Conservation (phyloP, 306 rosid genomes). For the Hippophae tibetana region DNA sequence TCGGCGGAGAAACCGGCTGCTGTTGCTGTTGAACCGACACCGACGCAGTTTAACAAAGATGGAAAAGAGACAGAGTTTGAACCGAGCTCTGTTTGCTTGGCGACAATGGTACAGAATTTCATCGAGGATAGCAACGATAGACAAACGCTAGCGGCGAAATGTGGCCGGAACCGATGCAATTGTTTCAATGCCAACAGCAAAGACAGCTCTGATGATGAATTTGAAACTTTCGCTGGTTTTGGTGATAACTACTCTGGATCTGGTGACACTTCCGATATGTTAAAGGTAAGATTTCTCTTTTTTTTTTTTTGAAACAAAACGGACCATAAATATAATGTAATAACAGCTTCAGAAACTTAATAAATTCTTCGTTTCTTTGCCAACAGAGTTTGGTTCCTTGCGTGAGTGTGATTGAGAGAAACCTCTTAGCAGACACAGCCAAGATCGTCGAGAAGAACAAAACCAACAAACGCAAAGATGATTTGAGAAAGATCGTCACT, state of each 20-base stretch:
- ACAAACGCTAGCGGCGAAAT: constrained; percentile 37
- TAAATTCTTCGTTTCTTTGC: not conserved
- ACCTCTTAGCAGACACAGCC: constrained; percentile 83
- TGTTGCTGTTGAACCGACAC: constrained; percentile 14
- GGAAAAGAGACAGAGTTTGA: constrained; percentile 47
- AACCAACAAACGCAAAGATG: constrained; percentile 55
- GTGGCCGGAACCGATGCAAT: constrained; percentile 78
- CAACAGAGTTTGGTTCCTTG: constrained; percentile 62
- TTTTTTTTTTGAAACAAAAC: constrained; percentile 14
- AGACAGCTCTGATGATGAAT: constrained; percentile 88
- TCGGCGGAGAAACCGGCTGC: constrained; percentile 41
- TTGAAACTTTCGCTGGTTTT: constrained; percentile 52
- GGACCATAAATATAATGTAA: not conserved
- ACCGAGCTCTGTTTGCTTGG: constrained; percentile 76
- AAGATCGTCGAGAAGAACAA: constrained; percentile 73
- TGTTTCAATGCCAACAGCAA: constrained; percentile 80
- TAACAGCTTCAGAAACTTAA: too few relatives aligned
- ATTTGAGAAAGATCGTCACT: constrained; percentile 52
- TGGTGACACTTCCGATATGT: constrained; percentile 51
- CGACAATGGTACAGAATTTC: constrained; percentile 87
- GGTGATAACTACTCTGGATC: constrained; percentile 57
- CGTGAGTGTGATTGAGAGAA: constrained; percentile 69
- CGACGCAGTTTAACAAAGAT: constrained; percentile 19
- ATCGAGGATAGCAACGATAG: constrained; percentile 73
- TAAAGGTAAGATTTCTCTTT: constrained; percentile 47